phyloP scores from a whole-genome alignment of 192 early-diverging fungal species.

The Bifiguratus adelaidae region DNA sequence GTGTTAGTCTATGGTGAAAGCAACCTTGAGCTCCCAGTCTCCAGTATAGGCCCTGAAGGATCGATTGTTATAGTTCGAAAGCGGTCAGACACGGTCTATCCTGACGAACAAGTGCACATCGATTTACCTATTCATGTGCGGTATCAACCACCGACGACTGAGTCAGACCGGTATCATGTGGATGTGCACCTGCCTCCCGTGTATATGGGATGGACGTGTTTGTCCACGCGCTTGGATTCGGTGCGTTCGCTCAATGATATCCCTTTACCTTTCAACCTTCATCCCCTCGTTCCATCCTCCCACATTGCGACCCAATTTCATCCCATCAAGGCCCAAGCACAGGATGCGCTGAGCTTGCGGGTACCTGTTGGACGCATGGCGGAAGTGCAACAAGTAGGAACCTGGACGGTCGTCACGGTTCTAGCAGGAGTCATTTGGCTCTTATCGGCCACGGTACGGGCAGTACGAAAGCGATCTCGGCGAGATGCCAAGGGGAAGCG shows the following conservation, averaged over 20 bases:
- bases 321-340: not conserved
- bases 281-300: not conserved
- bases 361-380: conserved; percentile 7
- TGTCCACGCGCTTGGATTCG: not conserved
- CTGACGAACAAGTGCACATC: not conserved
- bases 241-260: not conserved
- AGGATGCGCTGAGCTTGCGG: not conserved
- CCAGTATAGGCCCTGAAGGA: not conserved
- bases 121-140: not conserved
- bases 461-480: conserved; percentile 6
- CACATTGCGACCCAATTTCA: not conserved
- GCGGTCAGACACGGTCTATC: not conserved
- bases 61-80: conserved; percentile 1
- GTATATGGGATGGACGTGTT: not conserved
- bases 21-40: conserved; percentile 3
- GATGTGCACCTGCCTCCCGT: not conserved
- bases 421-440: conserved; percentile 6
- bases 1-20: not conserved
- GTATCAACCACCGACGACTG: not conserved
- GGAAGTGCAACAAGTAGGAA: not conserved
- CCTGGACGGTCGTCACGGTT: conserved; percentile 3
- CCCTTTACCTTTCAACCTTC: not conserved
- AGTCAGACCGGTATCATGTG: not conserved
- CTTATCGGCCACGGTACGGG: not conserved
- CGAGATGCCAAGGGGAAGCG: conserved; percentile 20